phyloP scores from a whole-genome alignment of 352 stramenopile genomes.

The Pythium periplocum region DNA sequence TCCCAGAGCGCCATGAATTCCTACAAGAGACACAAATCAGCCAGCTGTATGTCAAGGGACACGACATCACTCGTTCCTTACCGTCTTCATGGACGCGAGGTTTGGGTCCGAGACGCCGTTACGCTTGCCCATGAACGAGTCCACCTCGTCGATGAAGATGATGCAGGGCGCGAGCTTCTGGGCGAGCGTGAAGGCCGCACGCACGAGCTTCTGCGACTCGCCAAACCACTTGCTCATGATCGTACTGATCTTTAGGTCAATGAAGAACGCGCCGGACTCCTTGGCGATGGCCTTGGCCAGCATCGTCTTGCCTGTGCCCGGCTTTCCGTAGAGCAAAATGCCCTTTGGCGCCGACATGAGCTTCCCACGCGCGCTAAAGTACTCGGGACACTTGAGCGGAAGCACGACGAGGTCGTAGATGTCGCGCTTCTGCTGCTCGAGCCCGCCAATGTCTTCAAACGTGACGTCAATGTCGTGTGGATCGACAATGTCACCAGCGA shows the following conservation, averaged over 20 bases:
- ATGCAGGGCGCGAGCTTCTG: constrained; percentile 94
- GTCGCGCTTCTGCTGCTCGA: constrained; percentile 95
- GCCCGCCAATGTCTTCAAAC: constrained; percentile 95
- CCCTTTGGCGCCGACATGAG: constrained; percentile 85
- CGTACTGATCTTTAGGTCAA: constrained; percentile 86
- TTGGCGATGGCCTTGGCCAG: constrained; percentile 94
- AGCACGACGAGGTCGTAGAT: constrained; percentile 96
- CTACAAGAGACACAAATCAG: constrained; percentile 13
- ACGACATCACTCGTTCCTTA: constrained; percentile 7
- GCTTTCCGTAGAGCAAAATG: constrained; percentile 80
- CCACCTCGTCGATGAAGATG: constrained; percentile 98
- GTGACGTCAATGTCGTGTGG: constrained; percentile 87
- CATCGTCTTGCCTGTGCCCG: constrained; percentile 90
- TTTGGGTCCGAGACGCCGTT: constrained; percentile 72
- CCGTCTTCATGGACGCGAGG: constrained; percentile 86
- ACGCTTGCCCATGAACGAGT: constrained; percentile 90
- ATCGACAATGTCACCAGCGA: constrained; percentile 93
- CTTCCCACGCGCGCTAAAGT: constrained; percentile 87
- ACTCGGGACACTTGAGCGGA: constrained; percentile 87
- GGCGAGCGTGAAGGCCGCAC: constrained; percentile 91
- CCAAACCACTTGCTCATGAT: constrained; percentile 92
- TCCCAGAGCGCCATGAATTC: constrained; percentile 99
- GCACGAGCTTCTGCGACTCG: constrained; percentile 92
- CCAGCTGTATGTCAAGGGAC: no score
- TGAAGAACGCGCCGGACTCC: constrained; percentile 89